Base-by-base conservation (phyloP, 495 filamentous ascomycete genomes). In the Aspergillus ostianus region DNA sequence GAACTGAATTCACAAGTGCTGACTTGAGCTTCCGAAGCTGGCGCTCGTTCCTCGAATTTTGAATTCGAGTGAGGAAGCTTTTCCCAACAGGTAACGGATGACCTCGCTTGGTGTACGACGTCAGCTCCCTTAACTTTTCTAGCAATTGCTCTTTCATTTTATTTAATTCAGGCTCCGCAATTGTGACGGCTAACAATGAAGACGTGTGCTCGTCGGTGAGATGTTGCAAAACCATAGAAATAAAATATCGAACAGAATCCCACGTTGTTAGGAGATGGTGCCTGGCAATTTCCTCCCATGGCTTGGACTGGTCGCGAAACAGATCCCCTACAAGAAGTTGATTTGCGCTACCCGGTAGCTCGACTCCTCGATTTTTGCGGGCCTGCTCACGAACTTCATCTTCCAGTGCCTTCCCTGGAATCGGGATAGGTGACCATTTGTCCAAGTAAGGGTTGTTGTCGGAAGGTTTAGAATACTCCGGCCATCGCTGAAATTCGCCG, bases 271-370 rank as follows among this genome's bases (percentile, higher is more conserved):
- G 51, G 12, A 70, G 46, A 57, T 78, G 72, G 0, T 13, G 10
- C 4, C 19, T 47, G 0, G 72, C 75, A 7, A 78, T 55, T 0
- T 30, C 23, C 18, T 69, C 64, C 78, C 78, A 80, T 1, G 73
- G 72, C 4, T 62, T 17, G 0, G 67, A 73, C 61, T 82, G 78
- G 26, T 80, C 73, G 18, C 72, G 70, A 19, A 82, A 81, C 0
- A 83, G 61, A 10, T 64, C 69, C 0, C 72, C 74, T 0, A 83
- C 64, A 0, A 82, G 58, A 1, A 78, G 63, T n/a, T 74, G 74
- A 44, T 81, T 83, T 47, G 70, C 65, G 45, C 57, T 81, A 5
- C 82, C 82, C 2, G 76, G 64, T 0, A 83, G 61, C 44, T 82
- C 77, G 47, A 69, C 65, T 2, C 78, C 80, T 6, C 77, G 68